Evolutionary conservation across 2,329 filamentous ascomycete genomes (phyloP), one percentile per base, ranked within the genome.

Genomic region (Hymenoscyphus repandus): DNA sequence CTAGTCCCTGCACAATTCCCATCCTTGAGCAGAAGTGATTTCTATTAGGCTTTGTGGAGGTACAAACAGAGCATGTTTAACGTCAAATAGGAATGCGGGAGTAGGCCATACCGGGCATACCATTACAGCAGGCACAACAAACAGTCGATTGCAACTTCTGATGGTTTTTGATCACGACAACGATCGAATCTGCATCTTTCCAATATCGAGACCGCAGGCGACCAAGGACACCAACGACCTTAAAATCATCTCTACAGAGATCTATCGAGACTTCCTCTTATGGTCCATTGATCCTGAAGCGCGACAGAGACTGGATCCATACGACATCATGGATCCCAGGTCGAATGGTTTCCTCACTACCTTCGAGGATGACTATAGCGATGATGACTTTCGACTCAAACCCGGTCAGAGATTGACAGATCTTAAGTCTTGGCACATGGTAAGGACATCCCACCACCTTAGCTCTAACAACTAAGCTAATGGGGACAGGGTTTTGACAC

Each of bases 401-500:
- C 11, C 9, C 39, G 42, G 38, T 13, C 42, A 46, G 27, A 48
- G 20, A 20, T 31, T 15, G 12, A 34, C 43, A 4, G 43, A 50
- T 40, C 15, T 30, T 27, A 39, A 15, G 27, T 30, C 17, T n/a
- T 51, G 44, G 33, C 17, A 31, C 18, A 42, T 27, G 12, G 44
- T 51, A 48, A 36, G 18, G 22, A 27, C 22, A 27, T 7, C 22
- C 7, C 22, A 27, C 22, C 7, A 27, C 12, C 30, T 20, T n/a
- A 9, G n/a, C 32, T 45, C 32, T 5, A 37, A 17, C 18, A 13
- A 37, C 10, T 7, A 9, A 3, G 17, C 30, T n/a, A 17, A 12
- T 17, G 12, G 34, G 12, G 10, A 37, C 34, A 37, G 53, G 53
- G 47, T 6, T 56, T 56, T 42, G 48, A 56, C 32, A 17, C 45